Evolutionary conservation across 192 early-diverging fungal species (phyloP), one percentile per base, ranked within the genome.

Genomic region (Oehlia diaphana): DNA sequence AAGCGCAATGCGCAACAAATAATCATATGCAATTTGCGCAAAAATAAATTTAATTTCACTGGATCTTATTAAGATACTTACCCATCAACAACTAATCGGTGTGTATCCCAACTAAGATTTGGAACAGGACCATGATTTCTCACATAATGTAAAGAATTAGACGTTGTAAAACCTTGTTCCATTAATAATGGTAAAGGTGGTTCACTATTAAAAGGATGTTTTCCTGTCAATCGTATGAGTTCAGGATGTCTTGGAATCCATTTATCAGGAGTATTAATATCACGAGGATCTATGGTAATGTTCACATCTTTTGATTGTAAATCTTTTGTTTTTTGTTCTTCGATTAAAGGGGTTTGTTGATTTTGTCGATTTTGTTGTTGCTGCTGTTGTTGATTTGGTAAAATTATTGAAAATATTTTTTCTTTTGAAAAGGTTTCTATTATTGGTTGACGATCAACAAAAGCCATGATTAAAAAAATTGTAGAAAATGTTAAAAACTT

Each of bases 41-140:
- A 26, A 26, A 26, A 26, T 0, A 26, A 26, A 26, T 26, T 0
- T 0, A 26, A 26, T 26, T 26, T 26, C 26, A 26, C 26, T 26
- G 26, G 31, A 31, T 31, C 31, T 31, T 31, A 31, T 1, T 31
- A 31, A 31, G 1, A 31, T 31, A n/a, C 31, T 9, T 70, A 88
- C 87, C 88, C 89, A 42, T 74, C 76, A 70, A 92, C 82, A 26
- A 73, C 53, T 47, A 92, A 47, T 3, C 9, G 39, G 50, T 88
- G 86, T 1, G 68, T 78, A 19, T 84, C 75, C 82, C 80, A 85
- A 19, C 83, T 72, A 63, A 87, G 62, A n/a, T 91, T 74, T 35
- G 92, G 91, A 3, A 92, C 92, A 19, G 88, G 39, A 4, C 92
- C 92, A 81, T 93, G 92, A 76, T 93, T 93, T 19, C 92, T 77